Conservation (phyloP, 108 stramenopile genomes). For the Cyclotella choctawhatcheeana region DNA sequence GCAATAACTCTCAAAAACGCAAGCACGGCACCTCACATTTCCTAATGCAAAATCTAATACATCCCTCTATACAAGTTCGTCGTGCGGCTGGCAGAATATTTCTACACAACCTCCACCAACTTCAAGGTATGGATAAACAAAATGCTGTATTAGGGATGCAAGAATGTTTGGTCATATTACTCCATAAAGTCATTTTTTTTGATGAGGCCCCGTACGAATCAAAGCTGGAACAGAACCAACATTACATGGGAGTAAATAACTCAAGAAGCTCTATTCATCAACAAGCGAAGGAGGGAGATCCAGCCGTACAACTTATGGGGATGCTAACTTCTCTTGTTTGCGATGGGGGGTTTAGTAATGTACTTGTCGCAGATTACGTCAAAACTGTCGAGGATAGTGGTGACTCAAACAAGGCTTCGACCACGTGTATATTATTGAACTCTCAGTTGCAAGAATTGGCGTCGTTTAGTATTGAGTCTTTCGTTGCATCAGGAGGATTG, state of each 20-base stretch:
- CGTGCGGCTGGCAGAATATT: constrained; percentile 31
- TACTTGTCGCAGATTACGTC: constrained; percentile 19
- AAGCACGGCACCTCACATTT: constrained; percentile 42
- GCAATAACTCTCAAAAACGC: background rate
- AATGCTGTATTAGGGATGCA: constrained; percentile 7
- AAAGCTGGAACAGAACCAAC: too few relatives aligned
- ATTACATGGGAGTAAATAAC: background rate
- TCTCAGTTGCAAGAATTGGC: constrained; percentile 18
- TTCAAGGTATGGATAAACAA: background rate
- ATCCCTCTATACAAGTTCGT: constrained; percentile 34
- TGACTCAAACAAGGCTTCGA: too few relatives aligned
- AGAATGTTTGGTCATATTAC: constrained; percentile 29
- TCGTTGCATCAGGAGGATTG: constrained; percentile 48
- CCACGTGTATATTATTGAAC: too few relatives aligned
- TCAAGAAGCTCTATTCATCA: background rate
- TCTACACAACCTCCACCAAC: constrained; percentile 27
- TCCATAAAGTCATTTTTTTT: constrained; percentile 33
- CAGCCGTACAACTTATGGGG: constrained; percentile 46
- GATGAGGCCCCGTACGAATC: constrained; percentile 23
- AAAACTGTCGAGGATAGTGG: background rate
- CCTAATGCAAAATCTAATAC: constrained; percentile 37
- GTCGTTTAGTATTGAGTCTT: constrained; percentile 40
- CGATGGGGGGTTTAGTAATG: constrained; percentile 38
- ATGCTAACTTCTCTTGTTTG: constrained; percentile 36
- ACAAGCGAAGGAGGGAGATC: constrained; percentile 32